A percentile compares a stretch with the other conserved stretches of the same genome.
Evolutionary conservation across 192 early-diverging fungal genomes (phyloP).

Genomic region (Allomyces macrogynus): DNA sequence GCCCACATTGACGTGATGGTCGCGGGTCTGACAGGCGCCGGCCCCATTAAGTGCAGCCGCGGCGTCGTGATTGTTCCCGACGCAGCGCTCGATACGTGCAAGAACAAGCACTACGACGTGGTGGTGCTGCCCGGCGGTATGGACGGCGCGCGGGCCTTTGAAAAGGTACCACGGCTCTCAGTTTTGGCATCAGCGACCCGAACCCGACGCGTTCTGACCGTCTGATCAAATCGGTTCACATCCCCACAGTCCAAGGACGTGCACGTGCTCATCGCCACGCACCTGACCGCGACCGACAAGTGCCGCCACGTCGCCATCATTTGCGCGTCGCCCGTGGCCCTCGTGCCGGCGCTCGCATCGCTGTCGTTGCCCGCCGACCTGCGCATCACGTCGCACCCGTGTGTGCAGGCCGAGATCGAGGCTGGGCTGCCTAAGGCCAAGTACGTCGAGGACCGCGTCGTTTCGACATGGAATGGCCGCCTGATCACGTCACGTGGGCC

Average conservation of each 20-base stretch:
- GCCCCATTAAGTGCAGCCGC: conserved; percentile 8
- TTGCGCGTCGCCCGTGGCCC: conserved; percentile 19
- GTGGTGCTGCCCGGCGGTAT: conserved; percentile 13
- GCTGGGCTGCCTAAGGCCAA: conserved; percentile 1
- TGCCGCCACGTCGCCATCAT: conserved; percentile 10
- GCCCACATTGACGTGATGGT: conserved; percentile 10
- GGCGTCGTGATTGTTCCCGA: conserved; percentile 9
- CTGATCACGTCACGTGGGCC: conserved; percentile 18
- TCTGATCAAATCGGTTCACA: background rate
- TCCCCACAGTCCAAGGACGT: background rate
- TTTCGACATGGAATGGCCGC: conserved; percentile 10
- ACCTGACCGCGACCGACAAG: no score
- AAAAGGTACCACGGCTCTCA: background rate
- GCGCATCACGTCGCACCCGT: conserved; percentile 18
- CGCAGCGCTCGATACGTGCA: background rate
- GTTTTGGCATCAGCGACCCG: background rate
- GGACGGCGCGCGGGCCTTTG: conserved; percentile 17
- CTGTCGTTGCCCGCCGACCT: conserved; percentile 6
- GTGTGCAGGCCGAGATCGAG: conserved; percentile 11
- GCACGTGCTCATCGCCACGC: no score
- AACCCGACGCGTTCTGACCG: background rate
- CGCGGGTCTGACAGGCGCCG: conserved; percentile 6
- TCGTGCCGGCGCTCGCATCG: conserved; percentile 4
- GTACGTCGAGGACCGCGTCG: conserved; percentile 18
- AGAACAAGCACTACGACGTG: background rate